Evolutionary conservation across 176 grass and related monocot genomes (phyloP), one percentile per base, ranked within the genome.

Genomic region (Carex pumila): DNA sequence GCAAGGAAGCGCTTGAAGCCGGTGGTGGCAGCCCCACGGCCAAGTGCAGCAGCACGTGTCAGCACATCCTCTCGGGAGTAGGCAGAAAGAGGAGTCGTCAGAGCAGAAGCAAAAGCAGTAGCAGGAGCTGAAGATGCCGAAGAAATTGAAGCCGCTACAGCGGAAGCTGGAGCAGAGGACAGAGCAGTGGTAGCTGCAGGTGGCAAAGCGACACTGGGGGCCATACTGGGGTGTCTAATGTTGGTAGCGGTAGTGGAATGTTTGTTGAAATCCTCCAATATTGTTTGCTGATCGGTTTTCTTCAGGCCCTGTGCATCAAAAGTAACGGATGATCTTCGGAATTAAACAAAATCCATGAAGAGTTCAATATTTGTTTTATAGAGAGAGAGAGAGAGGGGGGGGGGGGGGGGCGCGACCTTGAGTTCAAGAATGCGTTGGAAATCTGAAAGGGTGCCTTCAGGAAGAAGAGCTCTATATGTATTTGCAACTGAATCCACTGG

Each of bases 1-100:
- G 96, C 96, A 63, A 99, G 91, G 88, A 99, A 99, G 79, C 96
- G 92, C 89, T 99, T 99, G 53, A 99, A 99, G 18, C 96, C 96
- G 0, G 96, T 99, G 9, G 96, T 95, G 2, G 96, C 96, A 2
- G 93, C 96, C 65, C 93, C 96, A 7, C 96, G 91, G 4, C 96
- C 96, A 10, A 99, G 90, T 1, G 96, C 96, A 0, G 96, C 96
- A 4, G 96, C 93, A n/a, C 96, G 91, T 32, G 96, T 87, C 0
- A 99, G 93, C 32, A 99, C 96, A 12, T 99, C 96, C 73, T 99
- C 93, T 70, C 93, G 86, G 85, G 94, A 95, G 61, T 83, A 83
- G 21, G 81, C 13, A 11, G 61, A 43, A 64, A 64, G 60, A 3
- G 80, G 80, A 53, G 80, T 83, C 22, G 81, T 83, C 4, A 83